Evolutionary conservation across 345 rosid species (phyloP).

Genomic region (Salix suchowensis): DNA sequence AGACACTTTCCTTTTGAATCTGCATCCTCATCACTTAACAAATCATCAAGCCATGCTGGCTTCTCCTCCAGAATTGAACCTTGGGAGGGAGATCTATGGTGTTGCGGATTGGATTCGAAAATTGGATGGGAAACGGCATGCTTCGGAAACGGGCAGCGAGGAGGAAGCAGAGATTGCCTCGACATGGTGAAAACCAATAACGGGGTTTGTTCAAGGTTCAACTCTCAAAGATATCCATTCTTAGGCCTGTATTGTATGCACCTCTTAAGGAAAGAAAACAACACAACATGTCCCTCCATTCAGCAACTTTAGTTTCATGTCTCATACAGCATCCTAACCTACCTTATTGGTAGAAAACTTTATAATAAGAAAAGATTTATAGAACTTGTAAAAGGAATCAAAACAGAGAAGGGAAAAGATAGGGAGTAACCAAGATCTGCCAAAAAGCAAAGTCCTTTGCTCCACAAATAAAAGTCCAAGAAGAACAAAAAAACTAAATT

Average conservation of each 20-base stretch:
- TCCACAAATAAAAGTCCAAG: not conserved
- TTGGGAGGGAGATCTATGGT: conserved; percentile 45
- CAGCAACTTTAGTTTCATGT: conserved; percentile 1
- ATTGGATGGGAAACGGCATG: conserved; percentile 28
- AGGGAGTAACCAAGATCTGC: not conserved
- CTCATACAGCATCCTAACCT: conserved; percentile 25
- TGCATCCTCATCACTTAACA: conserved; percentile 39
- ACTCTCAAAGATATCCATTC: not conserved
- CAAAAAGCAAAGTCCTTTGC: not conserved
- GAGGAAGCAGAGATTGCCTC: conserved; percentile 66
- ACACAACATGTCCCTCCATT: conserved; percentile 5
- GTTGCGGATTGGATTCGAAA: conserved; percentile 28
- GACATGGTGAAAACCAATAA: conserved; percentile 42
- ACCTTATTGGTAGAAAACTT: conserved; percentile 2
- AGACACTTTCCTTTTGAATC: conserved; percentile 35
- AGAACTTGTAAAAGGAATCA: not conserved
- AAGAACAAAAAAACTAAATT: not conserved
- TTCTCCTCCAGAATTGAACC: conserved; percentile 48
- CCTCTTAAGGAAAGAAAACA: not conserved
- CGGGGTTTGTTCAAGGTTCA: conserved; percentile 5
- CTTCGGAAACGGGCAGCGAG: conserved; percentile 65
- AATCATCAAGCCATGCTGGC: conserved; percentile 64
- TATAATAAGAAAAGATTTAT: conserved; percentile 7
- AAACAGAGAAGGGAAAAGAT: not conserved
- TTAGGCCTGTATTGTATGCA: not conserved